Base-by-base conservation (phyloP, 306 rosid species). In the Luffa acutangula region DNA sequence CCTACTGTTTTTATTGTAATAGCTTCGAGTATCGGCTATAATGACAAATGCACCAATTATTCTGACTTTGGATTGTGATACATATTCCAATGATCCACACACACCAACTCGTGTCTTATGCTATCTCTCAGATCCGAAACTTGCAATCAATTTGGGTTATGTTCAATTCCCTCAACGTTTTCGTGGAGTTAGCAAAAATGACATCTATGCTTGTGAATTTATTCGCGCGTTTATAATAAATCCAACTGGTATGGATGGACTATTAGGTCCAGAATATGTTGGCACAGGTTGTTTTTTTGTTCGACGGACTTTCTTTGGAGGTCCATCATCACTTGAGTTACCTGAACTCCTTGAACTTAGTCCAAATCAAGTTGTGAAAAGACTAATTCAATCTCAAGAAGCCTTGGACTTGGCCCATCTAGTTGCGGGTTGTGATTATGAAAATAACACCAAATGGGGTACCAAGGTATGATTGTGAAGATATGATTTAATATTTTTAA, bases 41-140 rank as follows among this genome's bases (percentile, higher is more conserved):
- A 84, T 88, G 86, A 85, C 69, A 14, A 88, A 88, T 43, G 86
- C 91, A 10, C 87, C 91, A 2, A 34, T 88, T 11, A 51, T 85
- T 58, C 79, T 82, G 0, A 85, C 84, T 48, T 10, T 80, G 6
- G 87, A 88, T 3, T 83, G 91, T 7, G 87, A 88, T 62, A 83
- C 5, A 62, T 83, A 66, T 43, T 85, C 91, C 5, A 85, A 85
- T n/a, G 87, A 88, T 37, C 85, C 91, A 0, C 34, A 83, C 48
- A 83, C 87, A 1, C 85, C 72, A 4, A 18, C 3, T 20, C 83
- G 86, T 3, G 83, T 5, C 0, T 76, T 88, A 0, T 88, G 91
- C 41, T 85, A 85, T 39, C 15, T 82, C 1, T 31, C 33, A 1
- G 86, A 83, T 53, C 62, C 76, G 1, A 46, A 77, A 20, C 34